Evolutionary conservation across 78 protist species (phyloP), one percentile per base, ranked within the genome.

Genomic region (Dictyostelium firmibasis): DNA sequence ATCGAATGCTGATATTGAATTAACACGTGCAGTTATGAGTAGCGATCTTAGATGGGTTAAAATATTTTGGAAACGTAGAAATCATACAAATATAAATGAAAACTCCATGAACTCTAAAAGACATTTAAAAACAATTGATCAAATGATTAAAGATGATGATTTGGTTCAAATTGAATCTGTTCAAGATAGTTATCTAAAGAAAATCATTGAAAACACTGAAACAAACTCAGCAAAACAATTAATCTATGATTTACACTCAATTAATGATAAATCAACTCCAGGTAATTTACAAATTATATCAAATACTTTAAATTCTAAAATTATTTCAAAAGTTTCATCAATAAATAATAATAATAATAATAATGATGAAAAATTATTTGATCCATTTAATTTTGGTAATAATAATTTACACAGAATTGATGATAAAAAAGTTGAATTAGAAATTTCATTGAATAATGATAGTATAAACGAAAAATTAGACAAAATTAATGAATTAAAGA

Each of bases 11-110:
- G 41, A 79, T 74, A 88, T 88, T 2, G 69, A 27, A 31, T 44
- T 88, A 35, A 78, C 93, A 0, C 43, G 33, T 10, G 86, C 86
- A 0, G 25, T 9, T 50, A 57, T 88, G 75, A 77, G 85, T 3
- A 78, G 81, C 64, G 93, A 88, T 78, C 29, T 88, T 10, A 70
- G 86, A 38, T 88, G 93, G 93, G 85, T 79, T 5, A 88, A 88
- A 31, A 60, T 88, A 64, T 88, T 36, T 64, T 88, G 93, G 93
- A 67, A 38, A 27, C 53, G 93, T 20, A 83, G 78, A 31, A 74
- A 74, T n/a, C 79, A 41, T 77, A 23, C 50, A 38, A 43, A 77
- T 3, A n/a, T 18, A 20, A 43, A 77, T 41, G 83, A 33, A 9
- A 43, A 50, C 60, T 9, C 25, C 27, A 27, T 33, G 10, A 23